Conservation (phyloP, 148 eudicot genomes). For the Fagopyrum tataricum region DNA sequence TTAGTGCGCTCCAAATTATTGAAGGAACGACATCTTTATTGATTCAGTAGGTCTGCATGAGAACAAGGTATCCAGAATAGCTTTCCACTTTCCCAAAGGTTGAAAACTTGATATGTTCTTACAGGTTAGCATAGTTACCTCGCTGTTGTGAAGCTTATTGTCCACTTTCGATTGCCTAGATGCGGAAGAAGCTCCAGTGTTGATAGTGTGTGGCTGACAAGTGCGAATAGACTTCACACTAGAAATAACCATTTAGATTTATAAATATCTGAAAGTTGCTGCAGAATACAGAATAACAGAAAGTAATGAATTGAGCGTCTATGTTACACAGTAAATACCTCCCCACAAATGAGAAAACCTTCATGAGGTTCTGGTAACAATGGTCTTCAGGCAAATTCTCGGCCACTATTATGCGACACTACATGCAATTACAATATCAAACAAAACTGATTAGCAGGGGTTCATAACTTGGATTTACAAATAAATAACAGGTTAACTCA, state of each 20-base stretch:
- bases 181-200: conserved; percentile 64
- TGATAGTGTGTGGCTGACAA: conserved; percentile 79
- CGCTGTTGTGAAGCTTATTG: conserved; percentile 43
- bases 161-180: conserved; percentile 64
- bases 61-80: not conserved
- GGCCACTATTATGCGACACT: conserved; percentile 92
- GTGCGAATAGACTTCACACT: conserved; percentile 94
- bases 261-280: conserved; percentile 1
- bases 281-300: not conserved
- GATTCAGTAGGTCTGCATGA: not conserved
- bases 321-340: conserved; percentile 39
- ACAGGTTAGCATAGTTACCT: conserved; percentile 39
- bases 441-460: not conserved
- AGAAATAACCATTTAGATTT: conserved; percentile 17
- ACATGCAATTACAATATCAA: conserved; percentile 8
- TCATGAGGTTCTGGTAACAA: conserved; percentile 97
- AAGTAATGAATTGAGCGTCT: not conserved
- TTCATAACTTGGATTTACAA: not conserved
- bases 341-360: conserved; percentile 83
- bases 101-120: not conserved
- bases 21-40: not conserved
- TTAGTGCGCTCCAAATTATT: conserved; percentile 9
- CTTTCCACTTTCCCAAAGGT: not conserved
- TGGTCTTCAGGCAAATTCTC: conserved; percentile 98
- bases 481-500: not conserved